Base-by-base conservation (phyloP, 495 filamentous ascomycete genomes). In the Penicillium coffeae region DNA sequence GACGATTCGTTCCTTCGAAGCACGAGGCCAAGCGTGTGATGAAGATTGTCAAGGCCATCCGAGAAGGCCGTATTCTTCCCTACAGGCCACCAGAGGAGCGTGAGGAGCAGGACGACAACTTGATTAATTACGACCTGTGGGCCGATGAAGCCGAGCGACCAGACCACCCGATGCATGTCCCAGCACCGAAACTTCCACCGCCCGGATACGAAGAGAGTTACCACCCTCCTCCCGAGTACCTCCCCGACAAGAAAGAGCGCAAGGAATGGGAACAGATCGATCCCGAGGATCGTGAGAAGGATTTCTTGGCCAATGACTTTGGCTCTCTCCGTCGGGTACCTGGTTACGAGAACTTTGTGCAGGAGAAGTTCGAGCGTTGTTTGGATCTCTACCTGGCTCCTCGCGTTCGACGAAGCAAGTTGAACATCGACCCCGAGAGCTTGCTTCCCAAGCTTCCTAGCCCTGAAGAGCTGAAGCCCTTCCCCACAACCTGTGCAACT, bases 41-140 rank as follows among this genome's bases (percentile, higher is more conserved):
- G 90, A 97, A 98, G 74, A 85, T 98, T 54, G 93, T 96, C 33
- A 89, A 87, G 62, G 93, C 93, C 18, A 98, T 98, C 50, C 79
- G 85, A 35, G 92, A 97, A 69, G 94, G 94, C 25, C 83, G 90
- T 22, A 98, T 98, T 47, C 73, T 95, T 52, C 93, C 93, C 14
- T 95, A 93, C 69, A 89, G 86, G 62, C 82, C 90, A 1, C 87
- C 87, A 10, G 75, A 82, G 54, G 86, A 92, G 59, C 78, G 81
- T 39, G 81, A 87, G 48, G 81, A 85, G 51, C 80, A 85, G 56
- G 77, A 88, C 22, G 73, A 85, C 7, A 79, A 85, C 45, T 61
- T 88, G 20, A 81, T 85, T 48, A 83, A 84, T 42, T 96, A 93
- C 59, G 93, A 98, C 62, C 77, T 98, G 52, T 98, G 93, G 93